phyloP scores from a whole-genome alignment of 2,329 filamentous ascomycete species.

The Cordyceps pruinosa region DNA sequence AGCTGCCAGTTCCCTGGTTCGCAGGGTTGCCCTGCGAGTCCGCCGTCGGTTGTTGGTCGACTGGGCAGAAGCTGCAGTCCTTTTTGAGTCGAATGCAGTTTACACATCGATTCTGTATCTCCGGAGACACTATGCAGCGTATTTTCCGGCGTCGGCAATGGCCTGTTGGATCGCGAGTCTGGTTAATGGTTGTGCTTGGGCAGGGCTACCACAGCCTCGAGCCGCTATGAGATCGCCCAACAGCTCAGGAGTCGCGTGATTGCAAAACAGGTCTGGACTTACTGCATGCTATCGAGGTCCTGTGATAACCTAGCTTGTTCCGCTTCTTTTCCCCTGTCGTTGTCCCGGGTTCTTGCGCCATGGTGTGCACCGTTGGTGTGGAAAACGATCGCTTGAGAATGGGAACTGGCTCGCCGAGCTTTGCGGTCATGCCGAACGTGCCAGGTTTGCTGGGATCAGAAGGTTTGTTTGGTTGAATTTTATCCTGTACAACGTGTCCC shows the following conservation, averaged over 20 bases:
- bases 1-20: constrained; percentile 29
- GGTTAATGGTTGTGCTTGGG: neutral
- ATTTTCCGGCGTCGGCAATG: constrained; percentile 87
- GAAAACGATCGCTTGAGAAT: constrained; percentile 8
- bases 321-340: constrained; percentile 44
- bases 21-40: constrained; percentile 35
- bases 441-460: neutral
- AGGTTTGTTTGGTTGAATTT: neutral
- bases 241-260: neutral
- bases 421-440: neutral
- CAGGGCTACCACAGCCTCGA: neutral
- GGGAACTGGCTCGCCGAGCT: neutral
- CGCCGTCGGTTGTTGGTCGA: constrained; percentile 59
- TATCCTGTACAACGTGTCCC: neutral
- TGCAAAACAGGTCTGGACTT: constrained; percentile 35
- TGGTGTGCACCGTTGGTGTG: constrained; percentile 5
- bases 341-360: constrained; percentile 17
- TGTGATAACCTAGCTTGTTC: constrained; percentile 86
- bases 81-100: constrained; percentile 88
- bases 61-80: constrained; percentile 80
- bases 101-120: constrained; percentile 66
- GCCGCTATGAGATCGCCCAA: neutral
- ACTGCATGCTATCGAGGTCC: constrained; percentile 87
- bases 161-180: constrained; percentile 38
- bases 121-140: constrained; percentile 68